Base-by-base conservation (phyloP, 176 grass and related monocot species). In the Stipa capillata region DNA sequence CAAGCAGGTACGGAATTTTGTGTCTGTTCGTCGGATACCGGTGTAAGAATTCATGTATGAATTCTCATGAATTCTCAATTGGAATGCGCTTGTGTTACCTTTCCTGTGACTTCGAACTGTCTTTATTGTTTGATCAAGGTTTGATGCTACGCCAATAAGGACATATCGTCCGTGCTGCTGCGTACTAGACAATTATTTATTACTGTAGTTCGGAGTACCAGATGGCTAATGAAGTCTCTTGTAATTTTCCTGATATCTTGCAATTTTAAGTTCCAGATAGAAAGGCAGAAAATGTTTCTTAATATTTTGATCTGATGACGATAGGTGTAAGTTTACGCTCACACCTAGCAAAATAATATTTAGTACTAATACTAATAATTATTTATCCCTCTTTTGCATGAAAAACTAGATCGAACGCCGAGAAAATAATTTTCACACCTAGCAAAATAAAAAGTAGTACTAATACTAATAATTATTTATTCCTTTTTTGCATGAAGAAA, bases 1-100 rank as follows among this genome's bases (percentile, higher is more conserved):
- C 45, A 94, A 98, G 73, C 87, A 98, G 90, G 95, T 98, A 79
- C 16, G 1, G 1, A 55, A 32, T 42, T 74, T 43, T 3, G 18
- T 20, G 69, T 49, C n/a, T 5, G 0, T 34, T 35, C 47, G 31
- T 21, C 1, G 12, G 34, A 13, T 81, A 56, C 41, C 12, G 21
- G 40, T 54, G 73, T 78, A 39, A 54, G 42, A 28, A 4, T 34
- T 60, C 68, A n/a, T 73, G n/a, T 62, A 11, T 48, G 14, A 27
- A 7, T 68, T 24, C 39, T 42, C 13, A 35, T 14, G 34, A 44
- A n/a, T n/a, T n/a, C n/a, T n/a, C 49, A 21, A 45, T 55, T 55
- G 0, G 3, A n/a, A 23, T 31, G 6, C 11, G 37, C 13, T 57
- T 10, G 7, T 69, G 25, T 25, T 20, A n/a, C n/a, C 13, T 67